These are phyloP conservation scores for Erythrobasidium hasegawianum DNA, from an alignment of 1,284 basidiomycete genomes.

Conservation along the genomic window DNA sequence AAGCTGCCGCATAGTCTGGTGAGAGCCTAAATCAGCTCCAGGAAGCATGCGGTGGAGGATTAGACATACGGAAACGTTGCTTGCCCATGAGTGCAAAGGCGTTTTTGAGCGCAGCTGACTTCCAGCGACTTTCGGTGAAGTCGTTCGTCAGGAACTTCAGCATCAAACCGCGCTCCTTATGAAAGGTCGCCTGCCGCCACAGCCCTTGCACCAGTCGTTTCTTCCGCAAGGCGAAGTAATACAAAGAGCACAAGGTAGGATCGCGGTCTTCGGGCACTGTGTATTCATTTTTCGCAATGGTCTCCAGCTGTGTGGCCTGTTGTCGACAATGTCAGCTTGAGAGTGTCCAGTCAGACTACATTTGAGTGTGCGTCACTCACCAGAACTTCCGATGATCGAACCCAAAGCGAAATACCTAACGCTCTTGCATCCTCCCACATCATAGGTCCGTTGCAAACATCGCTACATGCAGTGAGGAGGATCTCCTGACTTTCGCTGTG, in stretches of 20 bases:
- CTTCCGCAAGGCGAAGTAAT: conserved; percentile 93
- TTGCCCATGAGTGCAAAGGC: conserved; percentile 89
- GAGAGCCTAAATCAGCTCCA: no score
- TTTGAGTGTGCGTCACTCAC: no score
- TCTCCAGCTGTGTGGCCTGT: conserved; percentile 77
- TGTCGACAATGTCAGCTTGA: not conserved
- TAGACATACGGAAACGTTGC: conserved; percentile 73
- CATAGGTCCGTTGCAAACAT: conserved; percentile 75
- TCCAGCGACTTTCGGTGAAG: conserved; percentile 80
- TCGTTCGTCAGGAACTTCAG: conserved; percentile 89
- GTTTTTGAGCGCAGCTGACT: conserved; percentile 91
- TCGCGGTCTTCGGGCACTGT: conserved; percentile 79
- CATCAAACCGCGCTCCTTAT: conserved; percentile 85
- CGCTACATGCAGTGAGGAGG: conserved; percentile 65
- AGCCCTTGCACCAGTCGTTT: conserved; percentile 84
- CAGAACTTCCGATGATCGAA: conserved; percentile 68
- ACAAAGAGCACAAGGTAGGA: conserved; percentile 80
- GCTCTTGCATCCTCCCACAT: conserved; percentile 80
- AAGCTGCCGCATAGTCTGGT: conserved; percentile 94
- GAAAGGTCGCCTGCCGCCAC: conserved; percentile 93
- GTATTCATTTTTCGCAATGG: conserved; percentile 88
- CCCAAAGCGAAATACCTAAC: conserved; percentile 82
- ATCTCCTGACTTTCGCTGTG: conserved; percentile 88
- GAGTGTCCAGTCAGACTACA: no score
- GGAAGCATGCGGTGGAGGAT: no score